Evolutionary conservation across 2,329 filamentous ascomycete genomes (phyloP), one percentile per base, ranked within the genome.

Genomic region (Fusarium nygamai): DNA sequence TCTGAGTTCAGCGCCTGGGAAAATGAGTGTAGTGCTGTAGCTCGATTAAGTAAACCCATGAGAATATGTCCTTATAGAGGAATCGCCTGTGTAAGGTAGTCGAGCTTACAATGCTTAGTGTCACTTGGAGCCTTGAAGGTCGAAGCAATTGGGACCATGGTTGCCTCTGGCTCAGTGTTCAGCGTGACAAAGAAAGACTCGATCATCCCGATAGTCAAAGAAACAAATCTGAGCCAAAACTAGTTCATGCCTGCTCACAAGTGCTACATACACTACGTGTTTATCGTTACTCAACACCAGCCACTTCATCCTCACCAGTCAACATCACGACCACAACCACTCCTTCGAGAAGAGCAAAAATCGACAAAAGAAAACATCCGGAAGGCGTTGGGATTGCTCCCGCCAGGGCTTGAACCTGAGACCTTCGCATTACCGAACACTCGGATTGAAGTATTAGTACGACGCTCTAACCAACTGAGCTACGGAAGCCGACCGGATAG

Each of bases 401-500:
- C 64, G 64, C 64, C 65, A 67, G 65, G 65, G 65, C 65, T 67
- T 67, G 65, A 67, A 67, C 64, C 64, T 67, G 64, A 67, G 64
- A 67, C 64, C 64, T 67, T 67, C 64, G 62, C 62, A 67, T 67
- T 16, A 67, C 64, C 46, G 64, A 48, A 67, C 33, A 67, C 46
- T 67, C 64, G 39, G 64, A 41, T 44, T 67, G 64, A 67, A 67
- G 64, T 67, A 67, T 67, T 67, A 67, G 64, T 67, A 67, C 64
- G 64, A 67, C 64, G 64, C 64, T 67, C 64, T 67, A 67, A 67
- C 65, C 65, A 67, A 67, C 65, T 67, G 65, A 77, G 77, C 78
- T 78, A 75, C 70, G 72, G 72, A 75, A 75, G 73, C 73, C 73
- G 51, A 71, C 72, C 73, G 58, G 64, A 58, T 58, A 22, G 16